Conservation (phyloP, 495 filamentous ascomycete species). For the Oidiodendron maius region DNA sequence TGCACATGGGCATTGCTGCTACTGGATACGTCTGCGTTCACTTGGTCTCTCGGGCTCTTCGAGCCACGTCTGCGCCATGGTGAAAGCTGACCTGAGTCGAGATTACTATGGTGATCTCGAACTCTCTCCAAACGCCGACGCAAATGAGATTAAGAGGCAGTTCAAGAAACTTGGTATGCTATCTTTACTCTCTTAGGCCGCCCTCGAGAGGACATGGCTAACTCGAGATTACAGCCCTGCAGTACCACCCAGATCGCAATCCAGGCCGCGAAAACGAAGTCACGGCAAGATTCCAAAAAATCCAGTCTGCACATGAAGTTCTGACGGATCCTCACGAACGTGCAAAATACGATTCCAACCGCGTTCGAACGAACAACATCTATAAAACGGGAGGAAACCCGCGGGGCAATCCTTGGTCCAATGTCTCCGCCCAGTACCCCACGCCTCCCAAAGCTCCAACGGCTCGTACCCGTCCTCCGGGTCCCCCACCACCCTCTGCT, state of each 20-base stretch:
- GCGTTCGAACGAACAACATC: conserved; percentile 27
- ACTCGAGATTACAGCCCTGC: conserved; percentile 50
- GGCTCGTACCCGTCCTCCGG: conserved; percentile 23
- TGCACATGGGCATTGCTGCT: too few relatives aligned
- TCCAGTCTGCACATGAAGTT: conserved; percentile 81
- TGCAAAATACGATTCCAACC: conserved; percentile 71
- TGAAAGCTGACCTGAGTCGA: conserved; percentile 62
- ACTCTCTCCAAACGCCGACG: conserved; percentile 53
- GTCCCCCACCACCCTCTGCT: conserved; percentile 40
- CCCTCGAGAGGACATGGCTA: too few relatives aligned
- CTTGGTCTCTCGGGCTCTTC: neutral
- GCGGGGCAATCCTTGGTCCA: conserved; percentile 45
- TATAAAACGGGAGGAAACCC: conserved; percentile 29
- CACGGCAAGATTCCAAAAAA: conserved; percentile 74
- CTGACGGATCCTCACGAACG: conserved; percentile 61
- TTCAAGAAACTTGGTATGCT: conserved; percentile 74
- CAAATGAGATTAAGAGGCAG: conserved; percentile 74
- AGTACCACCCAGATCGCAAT: conserved; percentile 87
- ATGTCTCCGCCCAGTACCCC: conserved; percentile 37
- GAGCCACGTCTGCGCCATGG: conserved; percentile 47
- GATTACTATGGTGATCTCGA: conserved; percentile 89
- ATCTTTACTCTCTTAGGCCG: too few relatives aligned
- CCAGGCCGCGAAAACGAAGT: conserved; percentile 73
- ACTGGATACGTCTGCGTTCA: too few relatives aligned
- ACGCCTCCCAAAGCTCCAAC: conserved; percentile 39